These are phyloP conservation scores for Penicillium sp. DNA, from an alignment of 2,329 filamentous ascomycete species.

Conservation along the genomic window DNA sequence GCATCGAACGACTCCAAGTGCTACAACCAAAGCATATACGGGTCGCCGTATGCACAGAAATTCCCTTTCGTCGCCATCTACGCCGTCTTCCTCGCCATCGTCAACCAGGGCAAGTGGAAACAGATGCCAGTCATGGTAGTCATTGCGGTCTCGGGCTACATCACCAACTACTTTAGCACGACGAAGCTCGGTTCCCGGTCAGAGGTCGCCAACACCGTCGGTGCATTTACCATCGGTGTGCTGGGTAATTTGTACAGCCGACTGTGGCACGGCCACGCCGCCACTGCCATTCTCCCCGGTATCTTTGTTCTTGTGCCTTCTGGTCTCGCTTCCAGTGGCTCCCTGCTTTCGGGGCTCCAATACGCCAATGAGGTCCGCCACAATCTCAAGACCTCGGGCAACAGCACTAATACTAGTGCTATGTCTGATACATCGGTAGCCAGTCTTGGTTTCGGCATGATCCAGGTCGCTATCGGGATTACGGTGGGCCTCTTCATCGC, in stretches of 20 bases:
- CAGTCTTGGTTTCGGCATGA: constrained; percentile 46
- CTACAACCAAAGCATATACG: constrained; percentile 48
- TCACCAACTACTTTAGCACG: constrained; percentile 70
- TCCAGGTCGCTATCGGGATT: constrained; percentile 48
- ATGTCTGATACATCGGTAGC: constrained; percentile 38
- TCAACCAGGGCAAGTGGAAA: constrained; percentile 77
- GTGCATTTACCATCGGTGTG: constrained; percentile 72
- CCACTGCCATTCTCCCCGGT: constrained; percentile 78
- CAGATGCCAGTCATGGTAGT: constrained; percentile 72
- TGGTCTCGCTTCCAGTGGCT: constrained; percentile 55
- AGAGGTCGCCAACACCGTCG: constrained; percentile 72
- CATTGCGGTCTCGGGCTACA: constrained; percentile 69
- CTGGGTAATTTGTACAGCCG: constrained; percentile 75
- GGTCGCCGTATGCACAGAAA: constrained; percentile 42
- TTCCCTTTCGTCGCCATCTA: constrained; percentile 74
- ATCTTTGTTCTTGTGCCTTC: constrained; percentile 69
- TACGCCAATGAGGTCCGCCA: constrained; percentile 51
- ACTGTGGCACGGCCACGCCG: constrained; percentile 68
- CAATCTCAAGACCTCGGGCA: constrained; percentile 23
- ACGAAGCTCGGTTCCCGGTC: constrained; percentile 63
- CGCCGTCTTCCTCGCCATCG: constrained; percentile 67
- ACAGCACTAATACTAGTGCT: constrained; percentile 16
- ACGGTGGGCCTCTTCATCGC: constrained; percentile 47
- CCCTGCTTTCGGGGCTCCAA: constrained; percentile 53
- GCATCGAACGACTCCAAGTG: constrained; percentile 50